A percentile compares a stretch with the other conserved stretches of the same genome.
Conservation (phyloP, 495 filamentous ascomycete genomes). For the Aspergillus bridgeri region DNA sequence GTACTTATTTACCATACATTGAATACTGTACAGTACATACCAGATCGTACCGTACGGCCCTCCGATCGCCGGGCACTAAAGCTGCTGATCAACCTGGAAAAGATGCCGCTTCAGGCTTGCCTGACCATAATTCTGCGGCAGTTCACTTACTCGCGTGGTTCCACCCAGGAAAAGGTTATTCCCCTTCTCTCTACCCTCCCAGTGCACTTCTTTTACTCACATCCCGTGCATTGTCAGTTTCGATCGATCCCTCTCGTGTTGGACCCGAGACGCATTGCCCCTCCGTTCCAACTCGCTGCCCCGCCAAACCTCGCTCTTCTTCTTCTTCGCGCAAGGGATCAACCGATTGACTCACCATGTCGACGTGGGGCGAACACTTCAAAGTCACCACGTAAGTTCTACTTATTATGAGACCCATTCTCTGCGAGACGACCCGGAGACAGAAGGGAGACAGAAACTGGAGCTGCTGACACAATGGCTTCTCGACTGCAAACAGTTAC, state of each 20-base stretch:
- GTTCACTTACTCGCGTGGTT: not conserved
- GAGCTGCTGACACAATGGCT: not conserved
- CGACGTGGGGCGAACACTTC: slow-evolving; percentile 86
- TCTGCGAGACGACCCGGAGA: not conserved
- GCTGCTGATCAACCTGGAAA: not conserved
- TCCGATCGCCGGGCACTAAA: slow-evolving; percentile 23
- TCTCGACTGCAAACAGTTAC: slow-evolving; percentile 51
- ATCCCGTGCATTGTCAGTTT: not conserved
- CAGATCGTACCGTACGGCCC: not conserved
- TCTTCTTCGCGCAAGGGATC: slow-evolving; percentile 4
- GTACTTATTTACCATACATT: too few relatives aligned
- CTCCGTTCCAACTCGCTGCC: not conserved
- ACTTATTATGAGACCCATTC: too few relatives aligned
- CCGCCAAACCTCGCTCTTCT: not conserved
- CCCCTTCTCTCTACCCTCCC: not conserved
- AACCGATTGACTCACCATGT: slow-evolving; percentile 48
- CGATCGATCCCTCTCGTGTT: not conserved
- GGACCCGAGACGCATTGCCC: not conserved
- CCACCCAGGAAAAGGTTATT: not conserved
- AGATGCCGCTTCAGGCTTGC: not conserved
- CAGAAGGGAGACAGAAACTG: not conserved
- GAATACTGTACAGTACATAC: too few relatives aligned
- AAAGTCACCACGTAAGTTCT: slow-evolving; percentile 74
- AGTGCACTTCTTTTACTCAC: not conserved
- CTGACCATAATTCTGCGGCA: not conserved